Percentiles rank a stretch among this genome's conserved stretches.
Evolutionary conservation across 2,329 filamentous ascomycete species (phyloP).

Genomic region (Thermoascus crustaceus): DNA sequence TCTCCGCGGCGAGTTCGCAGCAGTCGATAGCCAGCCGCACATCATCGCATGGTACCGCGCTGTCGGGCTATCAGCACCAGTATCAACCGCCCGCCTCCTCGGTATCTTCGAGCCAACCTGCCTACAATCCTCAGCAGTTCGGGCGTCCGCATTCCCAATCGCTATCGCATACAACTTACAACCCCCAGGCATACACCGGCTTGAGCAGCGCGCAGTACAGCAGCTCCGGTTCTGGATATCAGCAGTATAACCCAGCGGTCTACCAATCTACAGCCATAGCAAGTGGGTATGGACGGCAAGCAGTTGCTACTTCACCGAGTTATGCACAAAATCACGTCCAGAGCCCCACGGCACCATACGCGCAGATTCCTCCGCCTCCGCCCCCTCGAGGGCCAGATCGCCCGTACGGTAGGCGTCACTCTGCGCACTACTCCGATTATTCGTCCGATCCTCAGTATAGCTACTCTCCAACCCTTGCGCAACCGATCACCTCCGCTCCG

Average conservation of each 20-base stretch:
- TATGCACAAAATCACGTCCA: slow-evolving; percentile 19
- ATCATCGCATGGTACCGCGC: slow-evolving; percentile 33
- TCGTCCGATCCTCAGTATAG: slow-evolving; percentile 20
- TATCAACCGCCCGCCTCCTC: slow-evolving; percentile 34
- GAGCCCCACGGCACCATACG: slow-evolving; percentile 25
- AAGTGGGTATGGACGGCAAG: no score
- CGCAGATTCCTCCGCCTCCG: slow-evolving; percentile 27
- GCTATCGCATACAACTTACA: slow-evolving; percentile 52
- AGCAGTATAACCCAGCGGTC: slow-evolving; percentile 44
- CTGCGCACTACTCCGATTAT: slow-evolving; percentile 17
- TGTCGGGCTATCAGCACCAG: slow-evolving; percentile 45
- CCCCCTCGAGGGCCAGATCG: slow-evolving; percentile 33
- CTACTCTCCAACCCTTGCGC: slow-evolving; percentile 17
- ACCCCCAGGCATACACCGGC: slow-evolving; percentile 55
- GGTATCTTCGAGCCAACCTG: slow-evolving; percentile 36
- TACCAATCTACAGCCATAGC: slow-evolving; percentile 34
- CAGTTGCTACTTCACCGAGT: no score
- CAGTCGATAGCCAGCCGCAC: slow-evolving; percentile 31
- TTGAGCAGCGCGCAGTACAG: slow-evolving; percentile 18
- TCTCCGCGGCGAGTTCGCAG: slow-evolving; percentile 25
- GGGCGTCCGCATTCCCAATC: slow-evolving; percentile 39
- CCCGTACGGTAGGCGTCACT: slow-evolving; percentile 29
- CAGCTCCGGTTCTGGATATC: slow-evolving; percentile 23
- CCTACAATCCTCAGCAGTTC: slow-evolving; percentile 59
- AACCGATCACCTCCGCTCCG: slow-evolving; percentile 15